Conservation (phyloP, 2,329 filamentous ascomycete genomes). For the Rutstroemia sp. region DNA sequence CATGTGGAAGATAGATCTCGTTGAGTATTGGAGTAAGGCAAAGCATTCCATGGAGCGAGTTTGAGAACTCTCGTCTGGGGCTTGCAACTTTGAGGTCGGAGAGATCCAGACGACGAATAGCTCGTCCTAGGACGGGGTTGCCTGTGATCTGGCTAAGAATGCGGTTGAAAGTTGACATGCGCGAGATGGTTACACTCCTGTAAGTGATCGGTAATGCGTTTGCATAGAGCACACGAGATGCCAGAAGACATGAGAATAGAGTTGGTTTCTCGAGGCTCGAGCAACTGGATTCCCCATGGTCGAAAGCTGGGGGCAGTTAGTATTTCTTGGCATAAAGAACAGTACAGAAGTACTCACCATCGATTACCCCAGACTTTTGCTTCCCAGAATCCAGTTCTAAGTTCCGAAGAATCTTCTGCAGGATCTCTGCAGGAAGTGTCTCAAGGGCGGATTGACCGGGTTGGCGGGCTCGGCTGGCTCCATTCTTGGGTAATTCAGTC, state of each 20-base stretch:
- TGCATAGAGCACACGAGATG: conserved; percentile 61
- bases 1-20: conserved; percentile 54
- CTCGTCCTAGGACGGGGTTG: conserved; percentile 60
- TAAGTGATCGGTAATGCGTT: conserved; percentile 68
- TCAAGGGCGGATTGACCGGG: conserved; percentile 46
- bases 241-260: conserved; percentile 62
- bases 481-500: not conserved
- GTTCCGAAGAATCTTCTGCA: conserved; percentile 44
- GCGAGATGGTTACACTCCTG: conserved; percentile 69
- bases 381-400: not conserved
- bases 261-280: conserved; percentile 58
- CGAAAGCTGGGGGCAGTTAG: not conserved
- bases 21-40: conserved; percentile 41
- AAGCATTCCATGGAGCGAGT: not conserved
- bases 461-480: not conserved
- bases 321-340: not conserved
- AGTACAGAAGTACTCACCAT: not conserved
- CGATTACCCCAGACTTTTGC: not conserved
- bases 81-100: conserved; percentile 1
- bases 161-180: conserved; percentile 71
- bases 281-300: not conserved
- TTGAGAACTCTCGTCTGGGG: not conserved
- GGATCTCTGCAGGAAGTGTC: conserved; percentile 58
- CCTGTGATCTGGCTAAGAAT: conserved; percentile 47
- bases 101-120: conserved; percentile 63